Evolutionary conservation across 768 basidiomycete species (phyloP), one percentile per base, ranked within the genome.

Genomic region (Cystofilobasidium ferigula): DNA sequence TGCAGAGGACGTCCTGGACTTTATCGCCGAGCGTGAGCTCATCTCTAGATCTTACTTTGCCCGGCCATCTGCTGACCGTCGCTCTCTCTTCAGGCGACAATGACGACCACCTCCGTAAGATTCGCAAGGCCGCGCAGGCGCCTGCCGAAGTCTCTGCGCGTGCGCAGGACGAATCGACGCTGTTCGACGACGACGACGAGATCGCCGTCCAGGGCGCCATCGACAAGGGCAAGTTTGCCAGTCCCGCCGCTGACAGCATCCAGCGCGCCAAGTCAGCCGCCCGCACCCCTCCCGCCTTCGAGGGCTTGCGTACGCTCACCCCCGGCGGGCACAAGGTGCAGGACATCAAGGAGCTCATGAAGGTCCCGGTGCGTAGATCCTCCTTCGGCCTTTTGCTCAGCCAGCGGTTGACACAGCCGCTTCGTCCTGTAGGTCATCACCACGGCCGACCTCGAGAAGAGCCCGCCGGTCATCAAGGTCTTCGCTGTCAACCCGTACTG

Each of bases 401-500:
- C 38, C 51, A n/a, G 22, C 53, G 48, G 16, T 18, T 68, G 67
- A 72, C 61, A 40, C 61, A 5, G 8, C 20, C n/a, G 26, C 45
- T 2, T 63, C n/a, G 57, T 68, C 45, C 18, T 65, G 3, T 71
- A 91, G 89, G 90, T 93, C 71, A 93, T 95, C 72, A 86, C 95
- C 71, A 93, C 91, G 47, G 90, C 90, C 36, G 92, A 97, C 76
- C 78, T 94, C 71, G 90, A 89, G 69, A 95, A 94, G 83, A 90
- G 88, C 71, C 92, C 92, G 45, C 92, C 92, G 5, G 75, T 97
- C 72, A 87, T 98, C 81, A 93, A 95, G 77, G 91, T 98, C 64
- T 92, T 92, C 80, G 91, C 89, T 72, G 88, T 91, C 73, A 92
- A 92, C 74, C 91, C 91, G 10, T 93, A 57, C n/a, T n/a, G n/a